Evolutionary conservation across 2,329 filamentous ascomycete genomes (phyloP), one percentile per base, ranked within the genome.

Genomic region (Trichoderma koningii): DNA sequence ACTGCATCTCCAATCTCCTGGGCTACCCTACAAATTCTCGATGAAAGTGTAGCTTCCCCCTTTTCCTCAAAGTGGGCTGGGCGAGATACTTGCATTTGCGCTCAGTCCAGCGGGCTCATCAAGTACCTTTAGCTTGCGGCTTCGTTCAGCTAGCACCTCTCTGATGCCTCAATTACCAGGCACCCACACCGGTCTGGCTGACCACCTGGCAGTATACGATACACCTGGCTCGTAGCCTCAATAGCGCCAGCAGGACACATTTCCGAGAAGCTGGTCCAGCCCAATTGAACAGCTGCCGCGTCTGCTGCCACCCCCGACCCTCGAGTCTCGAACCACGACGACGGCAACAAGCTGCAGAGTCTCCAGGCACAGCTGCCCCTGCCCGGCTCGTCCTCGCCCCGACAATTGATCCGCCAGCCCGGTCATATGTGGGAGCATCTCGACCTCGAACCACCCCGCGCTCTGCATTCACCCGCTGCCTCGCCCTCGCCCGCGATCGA

Each of bases 201-300:
- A 66, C 59, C 60, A 66, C 60, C 51, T 63, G 64, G 59, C 59
- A 48, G 47, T 56, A 63, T 47, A 52, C 59, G 41, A 55, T 56
- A 63, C 47, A 63, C 60, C 57, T 51, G 56, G 56, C 56, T 50
- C 56, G 30, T 23, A 55, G 34, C 63, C 45, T 57, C 44, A 44
- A 44, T 47, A 62, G 63, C 47, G 51, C 63, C 56, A 62, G 63
- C 50, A 65, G 34, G 65, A 66, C 65, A 66, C 62, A 66, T 66
- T 65, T 66, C 64, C 65, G 65, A 65, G 65, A 66, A 66, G 61
- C 60, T 66, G 65, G 65, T 66, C 61, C 53, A 66, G 55, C 62
- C 61, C 47, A 14, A 56, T 42, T 65, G 55, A 55, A 61, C 42
- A 61, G 62, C 55, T 65, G 61, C 65, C 52, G 34, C 61, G 17